Percentiles rank a stretch among this genome's conserved stretches.
These are phyloP conservation scores for Zymoseptoria crescenta DNA, from an alignment of 2,329 filamentous ascomycete genomes.

Conservation along the genomic window DNA sequence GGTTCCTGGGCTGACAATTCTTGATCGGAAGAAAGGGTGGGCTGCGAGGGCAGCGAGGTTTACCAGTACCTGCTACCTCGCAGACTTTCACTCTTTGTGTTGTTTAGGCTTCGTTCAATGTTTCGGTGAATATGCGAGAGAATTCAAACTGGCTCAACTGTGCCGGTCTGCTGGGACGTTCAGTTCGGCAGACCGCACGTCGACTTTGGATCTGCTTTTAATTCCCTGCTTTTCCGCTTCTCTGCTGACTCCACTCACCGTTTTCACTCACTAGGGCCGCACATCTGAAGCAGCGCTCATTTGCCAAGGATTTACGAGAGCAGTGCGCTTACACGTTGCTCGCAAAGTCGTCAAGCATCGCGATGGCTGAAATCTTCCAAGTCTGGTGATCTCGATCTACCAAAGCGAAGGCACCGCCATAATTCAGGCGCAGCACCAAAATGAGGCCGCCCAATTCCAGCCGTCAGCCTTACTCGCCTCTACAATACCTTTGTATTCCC, in stretches of 20 bases:
- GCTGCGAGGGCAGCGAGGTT: neutral
- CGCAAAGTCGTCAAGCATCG: too few species aligned
- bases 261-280: neutral
- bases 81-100: neutral
- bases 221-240: neutral
- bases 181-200: neutral
- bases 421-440: neutral
- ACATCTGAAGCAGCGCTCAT: too few species aligned
- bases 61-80: neutral
- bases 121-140: neutral
- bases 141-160: neutral
- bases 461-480: neutral
- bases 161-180: neutral
- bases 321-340: too few species aligned
- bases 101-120: neutral
- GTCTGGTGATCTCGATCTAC: too few species aligned
- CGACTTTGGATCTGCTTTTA: neutral
- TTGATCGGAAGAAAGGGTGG: neutral
- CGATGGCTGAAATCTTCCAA: too few species aligned
- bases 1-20: neutral
- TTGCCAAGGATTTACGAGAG: too few species aligned
- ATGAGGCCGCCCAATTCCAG: neutral
- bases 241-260: slow-evolving; percentile 40
- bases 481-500: neutral
- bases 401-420: neutral